These are phyloP conservation scores for Aspergillus fumigatiaffinis DNA, from an alignment of 2,329 filamentous ascomycete species.

Conservation along the genomic window DNA sequence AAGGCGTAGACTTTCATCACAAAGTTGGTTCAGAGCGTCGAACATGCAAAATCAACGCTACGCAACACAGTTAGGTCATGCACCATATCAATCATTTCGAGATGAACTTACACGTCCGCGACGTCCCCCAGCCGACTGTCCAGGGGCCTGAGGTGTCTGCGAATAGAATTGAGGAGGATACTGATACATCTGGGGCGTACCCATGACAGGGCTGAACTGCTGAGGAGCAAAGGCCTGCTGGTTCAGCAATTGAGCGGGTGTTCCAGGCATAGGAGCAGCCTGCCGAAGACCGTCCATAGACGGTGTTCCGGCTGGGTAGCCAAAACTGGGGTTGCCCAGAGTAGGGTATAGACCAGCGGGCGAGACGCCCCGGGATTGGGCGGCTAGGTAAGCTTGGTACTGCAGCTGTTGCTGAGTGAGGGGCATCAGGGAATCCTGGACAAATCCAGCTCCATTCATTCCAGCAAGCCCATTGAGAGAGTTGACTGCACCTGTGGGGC, in stretches of 20 bases:
- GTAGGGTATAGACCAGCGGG: slow-evolving; percentile 44
- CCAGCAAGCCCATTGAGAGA: slow-evolving; percentile 27
- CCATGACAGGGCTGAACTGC: slow-evolving; percentile 45
- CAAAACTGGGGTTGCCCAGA: slow-evolving; percentile 43
- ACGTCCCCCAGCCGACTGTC: slow-evolving; percentile 46
- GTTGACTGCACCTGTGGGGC: slow-evolving; percentile 17
- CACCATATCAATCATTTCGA: not conserved
- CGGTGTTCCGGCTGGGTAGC: slow-evolving; percentile 41
- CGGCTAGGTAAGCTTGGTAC: slow-evolving; percentile 54
- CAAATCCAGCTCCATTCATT: slow-evolving; percentile 31
- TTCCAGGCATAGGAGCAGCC: slow-evolving; percentile 32
- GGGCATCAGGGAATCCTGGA: slow-evolving; percentile 38
- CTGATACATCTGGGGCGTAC: slow-evolving; percentile 46
- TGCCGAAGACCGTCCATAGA: slow-evolving; percentile 32
- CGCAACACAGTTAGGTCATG: slow-evolving; percentile 9
- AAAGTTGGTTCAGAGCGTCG: slow-evolving; percentile 28
- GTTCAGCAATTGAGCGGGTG: slow-evolving; percentile 42
- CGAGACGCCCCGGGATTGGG: slow-evolving; percentile 42
- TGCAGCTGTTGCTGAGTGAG: slow-evolving; percentile 51
- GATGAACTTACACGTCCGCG: slow-evolving; percentile 51
- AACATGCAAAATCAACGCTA: slow-evolving; percentile 30
- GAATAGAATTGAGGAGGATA: slow-evolving; percentile 51
- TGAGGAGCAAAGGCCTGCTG: slow-evolving; percentile 44
- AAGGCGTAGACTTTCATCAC: slow-evolving; percentile 24
- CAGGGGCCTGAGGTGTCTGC: slow-evolving; percentile 41